These are phyloP conservation scores for Calonectria pseudoreteaudii DNA, from an alignment of 2,329 filamentous ascomycete genomes.

Conservation along the genomic window DNA sequence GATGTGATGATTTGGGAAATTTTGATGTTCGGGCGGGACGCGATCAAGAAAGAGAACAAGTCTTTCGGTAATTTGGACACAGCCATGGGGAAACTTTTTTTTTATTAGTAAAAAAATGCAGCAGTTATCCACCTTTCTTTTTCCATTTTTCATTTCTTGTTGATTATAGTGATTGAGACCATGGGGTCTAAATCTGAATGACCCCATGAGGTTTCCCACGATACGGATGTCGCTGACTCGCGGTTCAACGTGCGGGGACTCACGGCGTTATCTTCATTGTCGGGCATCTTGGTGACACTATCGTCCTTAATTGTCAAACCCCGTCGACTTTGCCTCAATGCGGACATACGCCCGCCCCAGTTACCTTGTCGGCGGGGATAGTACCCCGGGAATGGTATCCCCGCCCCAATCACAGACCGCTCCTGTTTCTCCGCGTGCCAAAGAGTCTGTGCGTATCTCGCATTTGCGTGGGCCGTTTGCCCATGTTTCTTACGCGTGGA, in stretches of 20 bases:
- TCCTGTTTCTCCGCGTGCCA: background rate
- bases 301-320: background rate
- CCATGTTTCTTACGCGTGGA: background rate
- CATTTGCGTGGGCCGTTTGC: background rate
- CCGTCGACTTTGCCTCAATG: background rate
- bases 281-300: too few species aligned
- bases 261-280: background rate
- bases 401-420: background rate
- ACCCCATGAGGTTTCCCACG: background rate
- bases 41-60: background rate
- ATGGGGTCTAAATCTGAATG: background rate
- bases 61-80: background rate
- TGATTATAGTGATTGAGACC: background rate
- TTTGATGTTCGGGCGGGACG: background rate
- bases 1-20: background rate
- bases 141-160: background rate
- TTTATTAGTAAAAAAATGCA: background rate
- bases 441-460: slow-evolving; percentile 1
- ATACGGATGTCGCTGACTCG: background rate
- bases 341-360: background rate
- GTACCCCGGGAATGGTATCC: background rate
- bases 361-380: background rate
- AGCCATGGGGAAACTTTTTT: background rate
- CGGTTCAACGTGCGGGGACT: background rate
- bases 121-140: background rate